Percentiles rank a stretch among this genome's conserved stretches.
phyloP scores from a whole-genome alignment of 2,329 filamentous ascomycete genomes.

The Immersiporthe knoxdaviesiana region DNA sequence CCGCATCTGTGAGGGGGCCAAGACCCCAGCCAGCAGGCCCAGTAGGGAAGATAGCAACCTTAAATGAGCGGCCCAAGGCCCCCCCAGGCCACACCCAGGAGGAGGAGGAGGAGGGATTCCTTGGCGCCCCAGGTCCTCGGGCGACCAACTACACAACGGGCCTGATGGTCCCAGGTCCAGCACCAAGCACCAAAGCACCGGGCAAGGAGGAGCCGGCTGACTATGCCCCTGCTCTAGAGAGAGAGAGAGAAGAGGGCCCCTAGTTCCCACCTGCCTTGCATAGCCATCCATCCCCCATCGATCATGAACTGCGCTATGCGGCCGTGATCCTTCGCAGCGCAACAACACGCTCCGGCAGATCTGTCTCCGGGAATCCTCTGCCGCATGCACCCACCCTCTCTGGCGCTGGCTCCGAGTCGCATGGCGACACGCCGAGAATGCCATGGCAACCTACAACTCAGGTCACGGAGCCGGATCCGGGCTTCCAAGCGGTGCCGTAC shows the following conservation, averaged over 20 bases:
- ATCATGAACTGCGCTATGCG: constrained; percentile 5
- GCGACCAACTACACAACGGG: background rate
- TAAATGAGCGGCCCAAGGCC: background rate
- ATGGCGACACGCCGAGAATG: constrained; percentile 44
- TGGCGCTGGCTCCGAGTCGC: constrained; percentile 24
- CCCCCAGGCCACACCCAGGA: background rate
- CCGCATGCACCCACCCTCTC: constrained; percentile 6
- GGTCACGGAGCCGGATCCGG: constrained; percentile 44
- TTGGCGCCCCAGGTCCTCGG: background rate
- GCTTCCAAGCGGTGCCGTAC: constrained; percentile 16
- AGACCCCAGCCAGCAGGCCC: background rate
- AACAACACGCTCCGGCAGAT: constrained; percentile 12
- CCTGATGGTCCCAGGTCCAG: background rate
- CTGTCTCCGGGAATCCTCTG: background rate
- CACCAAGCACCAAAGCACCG: background rate
- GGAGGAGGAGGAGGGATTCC: background rate
- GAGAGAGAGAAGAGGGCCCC: background rate
- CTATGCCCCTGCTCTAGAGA: background rate
- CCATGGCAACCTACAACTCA: constrained; percentile 62
- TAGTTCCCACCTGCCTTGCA: constrained; percentile 10
- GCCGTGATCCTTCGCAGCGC: constrained; percentile 3
- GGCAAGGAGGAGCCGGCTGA: background rate
- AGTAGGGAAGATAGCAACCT: constrained; percentile 18
- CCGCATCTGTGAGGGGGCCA: background rate
- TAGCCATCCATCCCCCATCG: background rate